Conservation (phyloP, 257 asterid species). For the Echium plantagineum region DNA sequence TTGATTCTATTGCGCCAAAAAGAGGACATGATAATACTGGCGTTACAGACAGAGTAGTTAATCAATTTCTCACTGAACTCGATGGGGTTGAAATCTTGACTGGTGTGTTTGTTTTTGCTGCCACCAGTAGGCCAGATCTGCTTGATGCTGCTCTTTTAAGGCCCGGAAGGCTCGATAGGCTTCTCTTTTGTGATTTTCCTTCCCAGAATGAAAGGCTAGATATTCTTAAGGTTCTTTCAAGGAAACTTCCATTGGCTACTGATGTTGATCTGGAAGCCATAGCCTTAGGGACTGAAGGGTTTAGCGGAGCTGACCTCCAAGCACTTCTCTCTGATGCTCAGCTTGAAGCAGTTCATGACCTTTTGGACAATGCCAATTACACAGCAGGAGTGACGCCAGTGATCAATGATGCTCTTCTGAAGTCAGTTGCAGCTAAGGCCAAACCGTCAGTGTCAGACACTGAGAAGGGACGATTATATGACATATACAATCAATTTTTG, state of each 20-base stretch:
- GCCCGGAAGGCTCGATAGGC: conserved; percentile 95
- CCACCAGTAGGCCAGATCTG: conserved; percentile 96
- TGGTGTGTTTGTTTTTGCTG: conserved; percentile 97
- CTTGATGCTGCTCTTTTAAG: conserved; percentile 98
- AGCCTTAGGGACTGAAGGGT: conserved; percentile 68
- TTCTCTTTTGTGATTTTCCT: conserved; percentile 90
- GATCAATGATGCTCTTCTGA: conserved; percentile 49
- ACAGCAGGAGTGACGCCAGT: conserved; percentile 46
- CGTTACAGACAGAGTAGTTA: conserved; percentile 93
- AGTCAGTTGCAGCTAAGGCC: conserved; percentile 55
- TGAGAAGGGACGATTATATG: conserved; percentile 63
- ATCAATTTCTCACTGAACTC: conserved; percentile 90
- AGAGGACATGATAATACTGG: conserved; percentile 98
- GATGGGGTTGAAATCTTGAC: conserved; percentile 97
- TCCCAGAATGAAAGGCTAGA: conserved; percentile 67
- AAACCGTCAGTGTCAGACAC: conserved; percentile 78
- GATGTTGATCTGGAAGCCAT: conserved; percentile 60
- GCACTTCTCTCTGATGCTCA: conserved; percentile 90
- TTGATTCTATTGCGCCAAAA: conserved; percentile 96
- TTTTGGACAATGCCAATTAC: conserved; percentile 38
- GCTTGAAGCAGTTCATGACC: conserved; percentile 81
- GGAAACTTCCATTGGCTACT: conserved; percentile 68
- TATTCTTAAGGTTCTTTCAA: conserved; percentile 73
- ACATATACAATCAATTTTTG: conserved; percentile 75
- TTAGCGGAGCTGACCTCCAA: conserved; percentile 98